A percentile compares a stretch with the other conserved stretches of the same genome.
Conservation (phyloP, 2,329 filamentous ascomycete species). For the Pseudofabraea citricarpa region DNA sequence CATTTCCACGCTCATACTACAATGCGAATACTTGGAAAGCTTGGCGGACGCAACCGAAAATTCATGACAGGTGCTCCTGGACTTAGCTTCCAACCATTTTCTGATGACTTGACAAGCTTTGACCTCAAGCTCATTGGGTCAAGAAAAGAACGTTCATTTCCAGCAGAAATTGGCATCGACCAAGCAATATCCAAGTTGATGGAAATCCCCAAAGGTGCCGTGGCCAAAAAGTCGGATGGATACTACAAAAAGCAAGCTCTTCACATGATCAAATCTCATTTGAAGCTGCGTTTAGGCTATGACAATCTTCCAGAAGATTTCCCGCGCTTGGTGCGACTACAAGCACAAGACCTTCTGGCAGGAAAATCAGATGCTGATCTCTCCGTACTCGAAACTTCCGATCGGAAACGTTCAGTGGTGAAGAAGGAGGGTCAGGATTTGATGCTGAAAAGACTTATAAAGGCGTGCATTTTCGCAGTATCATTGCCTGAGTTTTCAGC, state of each 20-base stretch:
- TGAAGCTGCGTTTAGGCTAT: conserved; percentile 84
- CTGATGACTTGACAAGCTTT: conserved; percentile 83
- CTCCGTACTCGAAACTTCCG: conserved; percentile 67
- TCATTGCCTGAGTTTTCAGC: conserved; percentile 77
- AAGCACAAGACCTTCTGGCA: conserved; percentile 78
- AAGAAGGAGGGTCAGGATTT: conserved; percentile 85
- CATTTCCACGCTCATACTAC: conserved; percentile 98
- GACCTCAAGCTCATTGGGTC: conserved; percentile 87
- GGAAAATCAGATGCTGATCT: conserved; percentile 68
- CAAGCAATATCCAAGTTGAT: conserved; percentile 83
- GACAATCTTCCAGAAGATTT: conserved; percentile 89
- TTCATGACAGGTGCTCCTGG: conserved; percentile 87
- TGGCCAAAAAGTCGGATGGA: conserved; percentile 54
- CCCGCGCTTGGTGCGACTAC: conserved; percentile 74
- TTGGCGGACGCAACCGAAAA: conserved; percentile 91
- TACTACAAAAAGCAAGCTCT: conserved; percentile 95
- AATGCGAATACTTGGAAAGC: conserved; percentile 93
- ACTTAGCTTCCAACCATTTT: conserved; percentile 77
- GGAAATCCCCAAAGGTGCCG: conserved; percentile 64
- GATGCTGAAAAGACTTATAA: conserved; percentile 79
- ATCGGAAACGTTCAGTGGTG: conserved; percentile 74
- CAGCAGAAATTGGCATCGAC: conserved; percentile 80
- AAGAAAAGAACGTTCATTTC: conserved; percentile 83
- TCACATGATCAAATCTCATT: conserved; percentile 78
- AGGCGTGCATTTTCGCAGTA: conserved; percentile 80